phyloP scores from a whole-genome alignment of 495 filamentous ascomycete species.

The Daldinia decipiens region DNA sequence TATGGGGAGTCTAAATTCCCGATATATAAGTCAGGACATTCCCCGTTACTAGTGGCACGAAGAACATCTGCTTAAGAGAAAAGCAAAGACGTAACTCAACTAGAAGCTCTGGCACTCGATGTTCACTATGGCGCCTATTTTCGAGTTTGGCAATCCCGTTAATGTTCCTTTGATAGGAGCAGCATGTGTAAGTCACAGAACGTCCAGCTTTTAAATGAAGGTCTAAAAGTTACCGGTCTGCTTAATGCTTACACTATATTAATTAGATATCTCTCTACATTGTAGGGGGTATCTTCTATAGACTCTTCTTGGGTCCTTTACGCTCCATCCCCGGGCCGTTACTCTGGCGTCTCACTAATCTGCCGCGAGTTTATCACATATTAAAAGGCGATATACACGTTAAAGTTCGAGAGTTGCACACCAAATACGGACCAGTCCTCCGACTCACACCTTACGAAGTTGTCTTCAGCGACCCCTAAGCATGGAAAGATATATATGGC shows the following conservation, averaged over 20 bases:
- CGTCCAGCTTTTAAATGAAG: neutral
- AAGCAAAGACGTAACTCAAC: neutral
- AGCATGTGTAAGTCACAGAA: constrained; percentile 18
- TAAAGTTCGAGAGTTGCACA: constrained; percentile 58
- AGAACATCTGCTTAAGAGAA: neutral
- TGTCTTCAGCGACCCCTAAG: constrained; percentile 58
- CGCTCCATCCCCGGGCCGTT: constrained; percentile 61
- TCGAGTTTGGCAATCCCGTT: neutral
- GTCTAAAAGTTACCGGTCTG: neutral
- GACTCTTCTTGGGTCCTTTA: constrained; percentile 63
- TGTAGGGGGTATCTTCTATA: constrained; percentile 51
- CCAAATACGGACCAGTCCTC: constrained; percentile 63
- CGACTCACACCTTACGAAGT: constrained; percentile 65
- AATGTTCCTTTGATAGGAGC: constrained; percentile 14
- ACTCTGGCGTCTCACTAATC: constrained; percentile 51
- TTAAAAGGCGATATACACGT: constrained; percentile 53
- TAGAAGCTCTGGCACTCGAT: neutral
- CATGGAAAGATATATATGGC: constrained; percentile 68
- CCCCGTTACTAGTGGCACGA: neutral
- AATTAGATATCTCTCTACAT: constrained; percentile 32
- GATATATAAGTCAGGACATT: neutral
- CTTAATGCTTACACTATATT: constrained; percentile 12
- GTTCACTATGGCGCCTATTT: constrained; percentile 30
- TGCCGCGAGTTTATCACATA: constrained; percentile 47
- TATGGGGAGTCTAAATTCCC: neutral